phyloP scores from a whole-genome alignment of 1,139 yeast genomes.

The Zygosaccharomyces pseudobailii region DNA sequence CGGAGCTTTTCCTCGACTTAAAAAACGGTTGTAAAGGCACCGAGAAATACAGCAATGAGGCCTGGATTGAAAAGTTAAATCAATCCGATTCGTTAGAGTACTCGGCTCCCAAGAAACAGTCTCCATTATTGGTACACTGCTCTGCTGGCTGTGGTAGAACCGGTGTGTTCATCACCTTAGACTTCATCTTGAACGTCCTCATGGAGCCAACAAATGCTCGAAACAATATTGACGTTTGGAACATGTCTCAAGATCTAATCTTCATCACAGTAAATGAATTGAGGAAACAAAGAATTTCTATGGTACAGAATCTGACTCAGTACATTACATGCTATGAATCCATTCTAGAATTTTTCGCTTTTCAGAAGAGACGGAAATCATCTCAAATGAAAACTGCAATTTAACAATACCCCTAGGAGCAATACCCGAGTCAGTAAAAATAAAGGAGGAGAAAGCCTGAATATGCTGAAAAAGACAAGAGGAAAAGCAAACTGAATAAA shows the following conservation, averaged over 20 bases:
- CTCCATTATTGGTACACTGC: constrained; percentile 69
- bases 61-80: constrained; percentile 1
- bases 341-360: constrained; percentile 34
- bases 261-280: constrained; percentile 44
- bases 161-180: constrained; percentile 78
- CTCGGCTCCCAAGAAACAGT: constrained; percentile 5
- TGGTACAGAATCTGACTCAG: constrained; percentile 80
- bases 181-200: constrained; percentile 52
- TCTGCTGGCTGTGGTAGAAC: constrained; percentile 94
- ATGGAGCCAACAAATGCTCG: constrained; percentile 24
- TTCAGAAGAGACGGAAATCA: neutral
- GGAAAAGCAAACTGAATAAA: constrained; percentile 1
- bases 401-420: neutral
- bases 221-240: constrained; percentile 35
- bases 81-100: constrained; percentile 18
- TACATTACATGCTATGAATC: constrained; percentile 68
- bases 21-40: constrained; percentile 12
- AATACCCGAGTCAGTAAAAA: neutral
- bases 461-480: no score
- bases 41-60: constrained; percentile 5
- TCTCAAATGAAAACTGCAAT: neutral
- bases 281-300: constrained; percentile 68
- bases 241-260: constrained; percentile 35
- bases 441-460: neutral
- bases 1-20: constrained; percentile 17